phyloP scores from a whole-genome alignment of 1,139 yeast species.

The Blastobotrys malaysiensis region DNA sequence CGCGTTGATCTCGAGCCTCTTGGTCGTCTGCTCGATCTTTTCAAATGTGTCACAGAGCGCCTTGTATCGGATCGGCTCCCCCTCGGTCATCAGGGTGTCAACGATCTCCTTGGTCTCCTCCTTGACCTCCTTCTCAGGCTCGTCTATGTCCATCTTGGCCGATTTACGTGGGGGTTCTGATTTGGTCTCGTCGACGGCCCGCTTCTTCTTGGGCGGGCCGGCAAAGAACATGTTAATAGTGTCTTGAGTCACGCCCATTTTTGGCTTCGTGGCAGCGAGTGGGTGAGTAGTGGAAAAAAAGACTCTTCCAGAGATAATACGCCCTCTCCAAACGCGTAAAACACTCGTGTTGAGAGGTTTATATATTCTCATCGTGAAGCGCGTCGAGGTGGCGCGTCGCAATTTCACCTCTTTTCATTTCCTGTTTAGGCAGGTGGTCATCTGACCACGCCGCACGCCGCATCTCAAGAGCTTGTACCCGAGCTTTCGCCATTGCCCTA shows the following conservation, averaged over 20 bases:
- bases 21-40: slow-evolving; percentile 68
- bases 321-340: not conserved
- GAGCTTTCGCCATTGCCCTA: too few relatives aligned
- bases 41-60: slow-evolving; percentile 66
- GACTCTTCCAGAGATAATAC: not conserved
- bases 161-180: not conserved
- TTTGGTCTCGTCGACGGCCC: not conserved
- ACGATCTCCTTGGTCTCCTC: not conserved
- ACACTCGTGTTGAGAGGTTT: not conserved
- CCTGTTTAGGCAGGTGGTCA: not conserved
- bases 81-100: slow-evolving; percentile 46
- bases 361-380: not conserved
- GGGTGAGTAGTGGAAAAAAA: not conserved
- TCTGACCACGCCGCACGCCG: not conserved
- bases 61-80: slow-evolving; percentile 60
- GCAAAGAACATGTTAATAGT: slow-evolving; percentile 4
- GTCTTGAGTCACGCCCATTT: slow-evolving; percentile 9
- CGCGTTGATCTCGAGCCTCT: slow-evolving; percentile 74
- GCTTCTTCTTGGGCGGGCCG: slow-evolving; percentile 7
- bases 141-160: slow-evolving; percentile 1
- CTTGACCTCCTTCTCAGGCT: not conserved
- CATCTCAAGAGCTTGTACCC: too few relatives aligned
- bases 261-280: not conserved
- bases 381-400: slow-evolving; percentile 1
- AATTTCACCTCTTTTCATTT: not conserved